Evolutionary conservation across 1,284 basidiomycete species (phyloP), one percentile per base, ranked within the genome.

Genomic region (Ceratobasidium sp.): DNA sequence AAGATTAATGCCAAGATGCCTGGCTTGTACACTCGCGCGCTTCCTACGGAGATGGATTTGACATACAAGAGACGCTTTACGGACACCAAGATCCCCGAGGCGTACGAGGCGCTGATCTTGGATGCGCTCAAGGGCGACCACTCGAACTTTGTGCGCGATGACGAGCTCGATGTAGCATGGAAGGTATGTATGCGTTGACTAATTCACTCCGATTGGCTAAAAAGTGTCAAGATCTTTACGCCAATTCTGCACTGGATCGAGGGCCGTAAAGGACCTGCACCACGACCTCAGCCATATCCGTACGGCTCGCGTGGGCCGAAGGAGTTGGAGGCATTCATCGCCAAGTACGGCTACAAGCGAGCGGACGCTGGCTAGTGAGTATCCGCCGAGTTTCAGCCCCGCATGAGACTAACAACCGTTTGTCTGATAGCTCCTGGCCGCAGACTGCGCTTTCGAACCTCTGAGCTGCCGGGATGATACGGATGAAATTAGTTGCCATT

Each of bases 231-330:
- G 94, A 97, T 97, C 86, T 97, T 97, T 88, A 97, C 96, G 23
- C 96, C 96, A 20, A 94, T 97, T 84, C 86, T 97, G 80, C 96
- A 97, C 87, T 97, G 95, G 95, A 97, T 97, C 85, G 95, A 97
- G 26, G 94, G 95, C 42, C 77, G 82, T 76, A 72, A 86, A 77
- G 92, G 92, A 28, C 85, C 87, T 67, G 84, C 85, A 26, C 95
- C 95, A 78, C 91, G 87, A 83, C 96, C 95, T 15, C 88, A 91
- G 77, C 85, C 89, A 13, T 98, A 98, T 87, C 91, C 92, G 12
- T 98, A 98, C 85, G 97, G 97, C 77, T 95, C 95, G 78, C 92
- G 97, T 80, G 97, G 96, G n/a, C 97, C 97, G 3, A 91, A 92
- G 82, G 89, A 93, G 84, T 88, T 97, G 66, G 93, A 95, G 33